Percentiles rank a stretch among this genome's conserved stretches.
phyloP scores from a whole-genome alignment of 176 grass and related monocot species.

The Eremochloa ophiuroides region DNA sequence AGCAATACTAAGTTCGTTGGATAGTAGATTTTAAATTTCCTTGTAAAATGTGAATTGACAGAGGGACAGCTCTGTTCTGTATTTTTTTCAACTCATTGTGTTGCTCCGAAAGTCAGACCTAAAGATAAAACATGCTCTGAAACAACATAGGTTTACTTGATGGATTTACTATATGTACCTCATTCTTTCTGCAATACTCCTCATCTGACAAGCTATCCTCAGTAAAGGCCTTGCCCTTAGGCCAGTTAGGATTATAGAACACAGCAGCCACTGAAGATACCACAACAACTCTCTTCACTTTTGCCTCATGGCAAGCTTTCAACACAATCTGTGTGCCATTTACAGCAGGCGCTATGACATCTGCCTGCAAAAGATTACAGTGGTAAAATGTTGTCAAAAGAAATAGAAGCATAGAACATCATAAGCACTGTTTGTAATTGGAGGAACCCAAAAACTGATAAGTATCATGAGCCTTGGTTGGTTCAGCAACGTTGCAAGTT shows the following conservation, averaged over 20 bases:
- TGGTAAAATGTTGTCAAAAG: not conserved
- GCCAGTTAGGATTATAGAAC: conserved; percentile 53
- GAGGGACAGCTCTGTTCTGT: not conserved
- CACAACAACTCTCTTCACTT: conserved; percentile 68
- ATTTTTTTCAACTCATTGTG: not conserved
- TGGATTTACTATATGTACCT: not conserved
- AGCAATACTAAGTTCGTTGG: not conserved
- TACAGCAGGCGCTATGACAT: conserved; percentile 64
- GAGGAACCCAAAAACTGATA: not conserved
- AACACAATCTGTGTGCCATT: conserved; percentile 70
- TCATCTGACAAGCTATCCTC: conserved; percentile 75
- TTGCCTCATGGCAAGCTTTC: conserved; percentile 57
- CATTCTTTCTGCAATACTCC: conserved; percentile 47
- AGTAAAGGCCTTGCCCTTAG: conserved; percentile 43
- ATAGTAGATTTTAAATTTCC: not conserved
- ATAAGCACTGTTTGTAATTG: not conserved
- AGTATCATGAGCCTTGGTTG: not conserved
- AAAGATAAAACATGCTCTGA: not conserved
- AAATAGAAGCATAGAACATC: not conserved
- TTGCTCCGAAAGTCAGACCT: not conserved
- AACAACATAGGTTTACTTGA: not conserved
- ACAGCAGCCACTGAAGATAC: conserved; percentile 58
- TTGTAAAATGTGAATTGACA: not conserved
- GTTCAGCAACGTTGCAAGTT: not conserved
- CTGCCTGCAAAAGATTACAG: conserved; percentile 28